Percentiles rank a stretch among this genome's conserved stretches.
Conservation (phyloP, 345 rosid species). For the Chamaenerion angustifolium region DNA sequence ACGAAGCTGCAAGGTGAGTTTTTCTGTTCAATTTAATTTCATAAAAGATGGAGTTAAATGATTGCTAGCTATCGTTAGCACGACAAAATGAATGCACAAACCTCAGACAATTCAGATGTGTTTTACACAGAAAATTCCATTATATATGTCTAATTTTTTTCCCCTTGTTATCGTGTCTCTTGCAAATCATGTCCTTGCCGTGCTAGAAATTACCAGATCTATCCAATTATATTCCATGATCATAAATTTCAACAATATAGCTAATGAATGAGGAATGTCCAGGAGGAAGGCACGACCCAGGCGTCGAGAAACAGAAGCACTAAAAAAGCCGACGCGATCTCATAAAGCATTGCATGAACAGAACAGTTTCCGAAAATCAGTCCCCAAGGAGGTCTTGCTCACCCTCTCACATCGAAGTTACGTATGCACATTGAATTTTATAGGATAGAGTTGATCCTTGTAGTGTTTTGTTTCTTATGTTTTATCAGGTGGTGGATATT, state of each 20-base stretch:
- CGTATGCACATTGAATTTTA: neutral
- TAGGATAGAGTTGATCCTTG: neutral
- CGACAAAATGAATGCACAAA: too few relatives aligned
- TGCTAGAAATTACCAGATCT: too few relatives aligned
- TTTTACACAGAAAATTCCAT: too few relatives aligned
- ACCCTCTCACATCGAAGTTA: neutral
- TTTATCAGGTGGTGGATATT: constrained; percentile 1
- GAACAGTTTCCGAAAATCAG: neutral
- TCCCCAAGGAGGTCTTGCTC: constrained; percentile 10
- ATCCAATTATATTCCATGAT: too few relatives aligned
- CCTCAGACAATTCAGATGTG: too few relatives aligned
- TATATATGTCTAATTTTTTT: too few relatives aligned
- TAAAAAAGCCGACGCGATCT: constrained; percentile 1
- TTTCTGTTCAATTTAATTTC: neutral
- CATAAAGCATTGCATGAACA: constrained; percentile 6
- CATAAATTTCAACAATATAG: too few relatives aligned
- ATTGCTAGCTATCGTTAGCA: too few relatives aligned
- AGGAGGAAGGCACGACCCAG: constrained; percentile 12
- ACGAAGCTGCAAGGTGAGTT: constrained; percentile 10
- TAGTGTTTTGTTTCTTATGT: neutral
- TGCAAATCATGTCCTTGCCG: too few relatives aligned
- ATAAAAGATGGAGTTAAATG: too few relatives aligned
- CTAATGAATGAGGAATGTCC: neutral
- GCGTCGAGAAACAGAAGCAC: neutral
- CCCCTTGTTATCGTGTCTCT: too few relatives aligned